These are phyloP conservation scores for Stephania cephalantha DNA, from an alignment of 164 flowering plant genomes.

Conservation along the genomic window DNA sequence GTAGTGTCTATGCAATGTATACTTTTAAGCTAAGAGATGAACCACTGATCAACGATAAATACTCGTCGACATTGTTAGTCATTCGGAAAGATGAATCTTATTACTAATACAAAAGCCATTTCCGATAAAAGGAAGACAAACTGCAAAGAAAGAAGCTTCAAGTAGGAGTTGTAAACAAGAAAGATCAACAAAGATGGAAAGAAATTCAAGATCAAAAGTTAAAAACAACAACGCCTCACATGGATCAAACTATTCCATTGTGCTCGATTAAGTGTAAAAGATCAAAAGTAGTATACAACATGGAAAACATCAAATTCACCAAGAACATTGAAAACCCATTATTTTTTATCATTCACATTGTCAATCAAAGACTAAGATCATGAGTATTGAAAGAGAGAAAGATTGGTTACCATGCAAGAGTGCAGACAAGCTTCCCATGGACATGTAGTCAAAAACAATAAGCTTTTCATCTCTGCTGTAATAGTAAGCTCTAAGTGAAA, in stretches of 20 bases:
- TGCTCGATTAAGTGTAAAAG: too few relatives aligned
- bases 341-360: too few relatives aligned
- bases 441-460: conserved; percentile 81
- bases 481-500: conserved; percentile 73
- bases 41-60: not conserved
- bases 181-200: not conserved
- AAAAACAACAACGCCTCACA: not conserved
- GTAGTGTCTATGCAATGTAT: not conserved
- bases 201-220: not conserved
- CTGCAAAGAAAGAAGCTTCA: too few relatives aligned
- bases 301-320: too few relatives aligned
- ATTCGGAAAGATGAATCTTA: too few relatives aligned
- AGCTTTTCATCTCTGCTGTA: conserved; percentile 71
- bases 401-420: conserved; percentile 74
- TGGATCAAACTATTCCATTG: not conserved
- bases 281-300: too few relatives aligned
- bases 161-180: not conserved
- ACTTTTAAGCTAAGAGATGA: not conserved
- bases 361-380: not conserved
- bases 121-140: too few relatives aligned
- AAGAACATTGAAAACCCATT: too few relatives aligned
- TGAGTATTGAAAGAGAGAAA: not conserved
- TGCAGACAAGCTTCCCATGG: conserved; percentile 91
- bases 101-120: too few relatives aligned
- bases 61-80: too few relatives aligned